phyloP scores from a whole-genome alignment of 1,284 basidiomycete genomes.

The Athelia sp. region DNA sequence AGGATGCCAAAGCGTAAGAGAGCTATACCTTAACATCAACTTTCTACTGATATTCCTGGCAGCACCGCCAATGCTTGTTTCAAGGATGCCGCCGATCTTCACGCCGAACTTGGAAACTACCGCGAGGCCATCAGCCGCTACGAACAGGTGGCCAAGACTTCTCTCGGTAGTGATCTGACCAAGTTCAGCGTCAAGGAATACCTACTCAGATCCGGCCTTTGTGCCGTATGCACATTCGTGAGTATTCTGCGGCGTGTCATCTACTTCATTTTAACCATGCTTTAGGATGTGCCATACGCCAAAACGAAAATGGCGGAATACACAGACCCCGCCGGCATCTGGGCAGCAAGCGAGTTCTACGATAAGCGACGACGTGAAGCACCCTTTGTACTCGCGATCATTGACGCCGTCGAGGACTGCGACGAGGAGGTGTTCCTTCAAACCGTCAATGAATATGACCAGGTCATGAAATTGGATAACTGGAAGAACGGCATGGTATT shows the following conservation, averaged over 20 bases:
- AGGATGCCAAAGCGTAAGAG: slow-evolving; percentile 91
- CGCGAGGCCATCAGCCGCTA: slow-evolving; percentile 84
- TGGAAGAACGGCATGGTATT: slow-evolving; percentile 92
- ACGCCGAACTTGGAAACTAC: slow-evolving; percentile 87
- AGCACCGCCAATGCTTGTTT: slow-evolving; percentile 95
- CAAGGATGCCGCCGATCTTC: slow-evolving; percentile 94
- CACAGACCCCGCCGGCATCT: slow-evolving; percentile 26
- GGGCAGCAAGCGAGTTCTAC: too few relatives aligned
- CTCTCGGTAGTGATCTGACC: slow-evolving; percentile 82
- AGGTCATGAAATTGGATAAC: slow-evolving; percentile 86
- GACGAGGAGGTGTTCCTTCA: slow-evolving; percentile 78
- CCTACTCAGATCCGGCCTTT: slow-evolving; percentile 86
- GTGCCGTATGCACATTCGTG: slow-evolving; percentile 87
- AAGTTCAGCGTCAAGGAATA: slow-evolving; percentile 99
- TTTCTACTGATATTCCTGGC: slow-evolving; percentile 9
- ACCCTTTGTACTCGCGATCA: slow-evolving; percentile 77
- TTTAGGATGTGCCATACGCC: slow-evolving; percentile 82
- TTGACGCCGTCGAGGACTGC: slow-evolving; percentile 76
- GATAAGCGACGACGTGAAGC: slow-evolving; percentile 83
- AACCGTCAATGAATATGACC: slow-evolving; percentile 82
- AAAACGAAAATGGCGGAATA: slow-evolving; percentile 77
- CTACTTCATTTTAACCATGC: slow-evolving; percentile 5
- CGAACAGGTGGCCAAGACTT: slow-evolving; percentile 87
- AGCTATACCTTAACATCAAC: slow-evolving; percentile 6
- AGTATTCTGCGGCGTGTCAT: slow-evolving; percentile 6